Base-by-base conservation (phyloP, 441 rosid species). In the Corymbia calophylla region DNA sequence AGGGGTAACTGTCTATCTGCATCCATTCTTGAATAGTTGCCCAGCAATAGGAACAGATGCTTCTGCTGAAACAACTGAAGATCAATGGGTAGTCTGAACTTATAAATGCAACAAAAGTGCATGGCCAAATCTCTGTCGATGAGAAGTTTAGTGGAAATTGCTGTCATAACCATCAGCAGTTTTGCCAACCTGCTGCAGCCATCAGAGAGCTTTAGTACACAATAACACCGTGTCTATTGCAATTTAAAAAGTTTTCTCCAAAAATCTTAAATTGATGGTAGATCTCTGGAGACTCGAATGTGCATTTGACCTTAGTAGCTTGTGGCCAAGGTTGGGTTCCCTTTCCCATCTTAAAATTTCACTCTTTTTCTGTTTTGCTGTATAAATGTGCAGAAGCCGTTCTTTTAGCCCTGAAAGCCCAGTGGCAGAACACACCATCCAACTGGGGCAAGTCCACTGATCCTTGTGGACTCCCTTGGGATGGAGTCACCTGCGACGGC, bases 391-490 rank as follows among this genome's bases (percentile, higher is more conserved):
- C 94, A 97, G 99, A 93, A 68, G 97, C 97, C 19, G 93, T 95
- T 49, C 95, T 97, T 80, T 96, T 94, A 86, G 96, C 98, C 58
- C 91, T 98, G 93, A 96, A 94, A 92, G 93, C 94, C 91, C 90
- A 94, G 53, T 98, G 99, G 98, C 86, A 92, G 89, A 97, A 96
- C 92, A 91, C 94, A 13, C 99, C 99, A 2, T 95, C 98, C 39
- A 96, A 93, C 91, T 98, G 98, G 98, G 93, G 89, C 87, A 93
- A 88, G n/a, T 77, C 84, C 84, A 93, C 92, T 80, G 99, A 96
- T 92, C 99, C 99, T 32, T 97, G 98, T 91, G 96, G 95, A 91
- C 87, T 87, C 82, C 95, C 94, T 39, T 98, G 99, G 99, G 99
- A 98, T 91, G 99, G 99, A 88, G 94, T 98, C 91, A 91, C 95